phyloP scores from a whole-genome alignment of 202 grass and related monocot genomes.

The Brachypodium distachyon region DNA sequence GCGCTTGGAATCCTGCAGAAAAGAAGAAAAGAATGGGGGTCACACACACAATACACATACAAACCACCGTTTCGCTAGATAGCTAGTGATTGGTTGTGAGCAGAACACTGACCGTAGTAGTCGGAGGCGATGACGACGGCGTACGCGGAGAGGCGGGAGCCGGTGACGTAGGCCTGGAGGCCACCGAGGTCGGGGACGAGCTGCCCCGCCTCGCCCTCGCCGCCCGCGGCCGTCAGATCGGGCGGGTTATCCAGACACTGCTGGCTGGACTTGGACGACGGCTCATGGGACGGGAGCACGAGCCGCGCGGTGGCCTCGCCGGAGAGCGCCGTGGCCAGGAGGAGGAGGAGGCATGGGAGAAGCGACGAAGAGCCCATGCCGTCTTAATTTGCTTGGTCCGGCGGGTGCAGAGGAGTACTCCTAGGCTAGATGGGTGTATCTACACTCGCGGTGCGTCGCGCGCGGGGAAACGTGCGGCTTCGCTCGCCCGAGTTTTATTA shows the following conservation, averaged over 20 bases:
- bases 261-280: background rate
- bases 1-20: conserved; percentile 20
- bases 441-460: background rate
- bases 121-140: conserved; percentile 39
- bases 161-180: conserved; percentile 23
- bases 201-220: conserved; percentile 4
- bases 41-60: background rate
- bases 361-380: background rate
- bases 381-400: background rate
- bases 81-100: background rate
- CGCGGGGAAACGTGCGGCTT: background rate
- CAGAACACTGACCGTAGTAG: conserved; percentile 10
- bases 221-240: background rate
- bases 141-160: background rate
- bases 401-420: background rate
- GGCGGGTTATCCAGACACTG: conserved; percentile 34
- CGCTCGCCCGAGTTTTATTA: background rate
- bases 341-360: background rate
- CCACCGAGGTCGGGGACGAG: conserved; percentile 19
- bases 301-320: background rate
- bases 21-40: background rate
- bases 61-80: background rate
- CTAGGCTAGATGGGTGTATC: background rate
- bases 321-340: background rate
- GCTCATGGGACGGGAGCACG: conserved; percentile 6